Evolutionary conservation across 108 stramenopile species (phyloP), one percentile per base, ranked within the genome.

Genomic region (Cyclotella sp.): DNA sequence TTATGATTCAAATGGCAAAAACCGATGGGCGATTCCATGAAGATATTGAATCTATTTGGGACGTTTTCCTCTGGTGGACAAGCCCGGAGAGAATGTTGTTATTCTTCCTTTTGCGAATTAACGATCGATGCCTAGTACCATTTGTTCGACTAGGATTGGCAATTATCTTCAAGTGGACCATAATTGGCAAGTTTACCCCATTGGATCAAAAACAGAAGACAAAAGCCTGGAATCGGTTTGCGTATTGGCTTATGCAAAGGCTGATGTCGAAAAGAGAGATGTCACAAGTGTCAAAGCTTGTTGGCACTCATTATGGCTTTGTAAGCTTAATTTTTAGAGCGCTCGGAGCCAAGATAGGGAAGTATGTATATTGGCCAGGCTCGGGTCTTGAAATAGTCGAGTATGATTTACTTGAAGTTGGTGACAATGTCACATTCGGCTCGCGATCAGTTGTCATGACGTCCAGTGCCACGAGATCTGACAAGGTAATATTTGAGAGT

Each of bases 381-480:
- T 57, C 21, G 14, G 30, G 34, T 15, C 45, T 51, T 51, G 46
- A 24, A 15, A 83, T 77, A 49, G 76, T 73, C 11, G 90, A 91
- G 66, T 88, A 85, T 66, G 90, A 91, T 64, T 73, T 91, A 52
- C 63, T 91, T 4, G 84, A 88, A 58, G 76, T 91, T 60, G 90
- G 90, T 14, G 90, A 91, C 57, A 86, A 91, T 51, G 90, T 88
- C 14, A 84, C 87, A 11, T 91, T 91, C 65, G 90, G 90, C n/a
- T 87, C 87, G 19, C 72, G 90, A 28, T 59, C 82, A 19, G 64
- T 77, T 14, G 73, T 91, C 42, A 49, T 87, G 45, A 76, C 66
- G 15, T 64, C 82, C 13, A 75, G 85, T 6, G 59, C 45, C 0
- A 73, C 84, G 7, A 13, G 60, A 29, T 79, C 44, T 8, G 84